A percentile compares a stretch with the other conserved stretches of the same genome.
These are phyloP conservation scores for Yamadazyma atmosphaerica DNA, from an alignment of 1,139 yeast genomes.

Conservation along the genomic window DNA sequence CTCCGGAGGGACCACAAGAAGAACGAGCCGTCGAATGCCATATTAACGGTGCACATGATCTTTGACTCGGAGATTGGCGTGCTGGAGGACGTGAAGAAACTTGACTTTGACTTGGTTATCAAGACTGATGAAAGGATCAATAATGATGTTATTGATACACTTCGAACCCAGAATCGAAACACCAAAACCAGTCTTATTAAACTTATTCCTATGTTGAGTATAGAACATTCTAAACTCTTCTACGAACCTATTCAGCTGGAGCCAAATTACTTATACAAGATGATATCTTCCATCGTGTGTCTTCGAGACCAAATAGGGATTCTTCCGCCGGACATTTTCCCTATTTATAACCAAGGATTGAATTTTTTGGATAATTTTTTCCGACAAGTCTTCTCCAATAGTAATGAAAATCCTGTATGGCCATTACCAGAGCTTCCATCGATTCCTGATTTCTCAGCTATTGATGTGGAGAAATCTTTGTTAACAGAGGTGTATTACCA, in stretches of 20 bases:
- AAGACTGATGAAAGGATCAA: slow-evolving; percentile 71
- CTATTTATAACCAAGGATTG: slow-evolving; percentile 69
- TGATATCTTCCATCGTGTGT: slow-evolving; percentile 82
- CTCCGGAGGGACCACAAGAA: slow-evolving; percentile 37
- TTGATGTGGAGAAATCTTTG: slow-evolving; percentile 77
- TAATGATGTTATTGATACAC: slow-evolving; percentile 25
- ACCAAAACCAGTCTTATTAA: slow-evolving; percentile 59
- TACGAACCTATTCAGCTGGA: slow-evolving; percentile 25
- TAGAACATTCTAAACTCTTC: slow-evolving; percentile 66
- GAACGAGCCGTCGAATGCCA: slow-evolving; percentile 19
- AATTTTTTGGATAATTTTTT: slow-evolving; percentile 65
- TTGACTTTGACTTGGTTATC: slow-evolving; percentile 60
- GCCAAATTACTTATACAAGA: slow-evolving; percentile 56
- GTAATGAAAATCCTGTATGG: slow-evolving; percentile 51
- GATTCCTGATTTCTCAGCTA: slow-evolving; percentile 61
- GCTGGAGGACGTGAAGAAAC: slow-evolving; percentile 23
- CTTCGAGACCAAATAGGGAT: slow-evolving; percentile 82
- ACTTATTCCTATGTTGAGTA: slow-evolving; percentile 73
- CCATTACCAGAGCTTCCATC: slow-evolving; percentile 75
- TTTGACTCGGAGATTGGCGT: slow-evolving; percentile 42
- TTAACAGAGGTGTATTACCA: slow-evolving; percentile 75
- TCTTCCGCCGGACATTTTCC: slow-evolving; percentile 76
- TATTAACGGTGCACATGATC: slow-evolving; percentile 37
- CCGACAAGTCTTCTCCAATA: slow-evolving; percentile 34
- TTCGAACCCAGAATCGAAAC: slow-evolving; percentile 34